Evolutionary conservation across 2,329 filamentous ascomycete genomes (phyloP), one percentile per base, ranked within the genome.

Genomic region (Allantophomopsis lycopodina): DNA sequence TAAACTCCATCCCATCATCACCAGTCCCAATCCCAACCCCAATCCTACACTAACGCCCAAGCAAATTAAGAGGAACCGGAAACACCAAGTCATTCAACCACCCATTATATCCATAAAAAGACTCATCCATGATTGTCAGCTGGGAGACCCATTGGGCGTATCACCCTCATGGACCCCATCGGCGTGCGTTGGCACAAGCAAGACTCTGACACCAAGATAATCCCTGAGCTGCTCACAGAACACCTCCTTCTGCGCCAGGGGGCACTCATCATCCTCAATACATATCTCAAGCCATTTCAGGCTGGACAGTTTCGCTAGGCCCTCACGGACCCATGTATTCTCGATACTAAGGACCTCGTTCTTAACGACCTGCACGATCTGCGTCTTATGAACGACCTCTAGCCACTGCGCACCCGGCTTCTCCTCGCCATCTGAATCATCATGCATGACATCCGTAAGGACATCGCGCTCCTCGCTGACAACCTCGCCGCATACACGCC

Each of bases 221-320:
- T 28, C 7, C 7, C 23, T 4, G 8, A 28, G 23, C 23, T 28
- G 23, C 5, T 28, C 32, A 23, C 48, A 50, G 35, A 50, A 50
- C 1, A 4, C 8, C 8, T 44, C 17, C 17, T 50, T 50, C 7
- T 11, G n/a, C 2, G 43, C 42, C 1, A 37, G 18, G 11, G 11
- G 6, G 1, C 43, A 35, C 31, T 42, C 39, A 15, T 40, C 41
- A 15, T 48, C 44, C 40, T 48, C 43, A 20, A 50, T 45, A 16
- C 44, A 44, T 1, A 50, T 16, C 23, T 46, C 46, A 8, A 49
- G 11, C 17, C 34, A 40, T 3, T 39, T n/a, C 6, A 49, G 37
- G 10, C 16, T 16, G 1, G 6, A 35, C 35, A 49, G 15, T 10
- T 35, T 18, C 5, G 37, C 11, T 2, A 49, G 32, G 2, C 47